Base-by-base conservation (phyloP, 2,329 filamentous ascomycete species). In the Gnomoniopsis sp. region DNA sequence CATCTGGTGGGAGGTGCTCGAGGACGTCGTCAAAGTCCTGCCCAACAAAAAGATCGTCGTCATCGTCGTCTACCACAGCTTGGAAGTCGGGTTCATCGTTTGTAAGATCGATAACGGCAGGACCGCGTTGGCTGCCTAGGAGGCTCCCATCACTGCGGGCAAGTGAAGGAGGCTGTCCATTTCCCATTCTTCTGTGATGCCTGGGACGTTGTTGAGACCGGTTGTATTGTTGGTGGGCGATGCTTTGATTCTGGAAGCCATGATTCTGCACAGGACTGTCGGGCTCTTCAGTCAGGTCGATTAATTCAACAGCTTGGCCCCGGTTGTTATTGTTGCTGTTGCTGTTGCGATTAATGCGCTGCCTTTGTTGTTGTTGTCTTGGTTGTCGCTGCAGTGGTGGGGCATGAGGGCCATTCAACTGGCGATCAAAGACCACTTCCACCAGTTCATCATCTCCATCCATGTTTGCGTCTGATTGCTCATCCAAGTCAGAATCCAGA, bases 91-190 rank as follows among this genome's bases (percentile, higher is more conserved):
- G 71, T 7, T 73, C 74, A 59, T 83, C 80, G 26, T 70, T 71
- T 2, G 82, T 85, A 11, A 85, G 74, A 65, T 85, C 82, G 55
- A 85, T 83, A 30, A 83, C 69, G 7, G 59, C 53, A 67, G 71
- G 1, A 69, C 49, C 6, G 30, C 43, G 47, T 8, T 64, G 56
- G 3, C 68, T 68, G 4, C 67, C 70, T 14, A 77, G 66, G 38
- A 76, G 69, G 54, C 74, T 79, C 60, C 75, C 75, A 60, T 80
- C 77, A 61, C 76, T 79, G 47, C 78, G 72, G 8, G 75, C 64
- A 33, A 80, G 66, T 19, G 73, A 72, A 0, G 78, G 78, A 1
- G 76, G 75, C 33, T 75, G 75, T 52, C 67, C 69, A 17, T 71
- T 69, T 54, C 74, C 75, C 58, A 70, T 70, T 19, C 77, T 68